Evolutionary conservation across 495 filamentous ascomycete genomes (phyloP).

Genomic region (Thozetella sp.): DNA sequence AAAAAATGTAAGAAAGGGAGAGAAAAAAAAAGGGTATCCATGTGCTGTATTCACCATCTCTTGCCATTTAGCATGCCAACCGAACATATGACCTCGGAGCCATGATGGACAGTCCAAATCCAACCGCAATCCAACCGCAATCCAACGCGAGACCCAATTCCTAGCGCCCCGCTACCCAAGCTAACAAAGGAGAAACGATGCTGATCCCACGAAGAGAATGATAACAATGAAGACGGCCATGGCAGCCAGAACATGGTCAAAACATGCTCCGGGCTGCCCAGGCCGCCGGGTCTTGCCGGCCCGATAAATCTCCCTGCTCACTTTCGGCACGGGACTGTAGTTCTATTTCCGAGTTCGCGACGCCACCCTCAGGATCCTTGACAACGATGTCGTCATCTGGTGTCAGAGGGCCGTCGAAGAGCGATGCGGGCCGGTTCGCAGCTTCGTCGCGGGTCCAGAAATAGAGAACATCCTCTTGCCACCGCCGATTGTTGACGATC

Average conservation of each 20-base stretch:
- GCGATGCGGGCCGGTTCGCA: slow-evolving; percentile 15
- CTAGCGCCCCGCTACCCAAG: background rate
- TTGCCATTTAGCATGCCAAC: too few relatives aligned
- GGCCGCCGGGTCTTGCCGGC: background rate
- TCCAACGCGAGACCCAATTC: too few relatives aligned
- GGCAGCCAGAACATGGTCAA: background rate
- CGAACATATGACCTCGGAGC: too few relatives aligned
- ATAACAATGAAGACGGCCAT: background rate
- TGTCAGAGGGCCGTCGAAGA: slow-evolving; percentile 22
- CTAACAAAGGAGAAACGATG: background rate
- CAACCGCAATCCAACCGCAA: too few relatives aligned
- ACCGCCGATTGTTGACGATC: slow-evolving; percentile 37
- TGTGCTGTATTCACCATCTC: too few relatives aligned
- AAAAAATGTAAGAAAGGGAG: too few relatives aligned
- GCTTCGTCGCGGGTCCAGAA: slow-evolving; percentile 42
- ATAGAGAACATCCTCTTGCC: slow-evolving; percentile 47
- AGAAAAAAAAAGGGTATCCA: too few relatives aligned
- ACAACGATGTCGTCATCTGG: slow-evolving; percentile 13
- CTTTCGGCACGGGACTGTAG: slow-evolving; percentile 6
- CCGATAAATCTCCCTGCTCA: slow-evolving; percentile 2
- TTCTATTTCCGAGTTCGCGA: slow-evolving; percentile 16
- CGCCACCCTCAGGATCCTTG: slow-evolving; percentile 5
- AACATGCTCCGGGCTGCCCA: background rate
- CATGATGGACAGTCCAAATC: too few relatives aligned
- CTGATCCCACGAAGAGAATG: too few relatives aligned